Evolutionary conservation across 495 filamentous ascomycete species (phyloP).

Genomic region (Cryomyces antarcticus): DNA sequence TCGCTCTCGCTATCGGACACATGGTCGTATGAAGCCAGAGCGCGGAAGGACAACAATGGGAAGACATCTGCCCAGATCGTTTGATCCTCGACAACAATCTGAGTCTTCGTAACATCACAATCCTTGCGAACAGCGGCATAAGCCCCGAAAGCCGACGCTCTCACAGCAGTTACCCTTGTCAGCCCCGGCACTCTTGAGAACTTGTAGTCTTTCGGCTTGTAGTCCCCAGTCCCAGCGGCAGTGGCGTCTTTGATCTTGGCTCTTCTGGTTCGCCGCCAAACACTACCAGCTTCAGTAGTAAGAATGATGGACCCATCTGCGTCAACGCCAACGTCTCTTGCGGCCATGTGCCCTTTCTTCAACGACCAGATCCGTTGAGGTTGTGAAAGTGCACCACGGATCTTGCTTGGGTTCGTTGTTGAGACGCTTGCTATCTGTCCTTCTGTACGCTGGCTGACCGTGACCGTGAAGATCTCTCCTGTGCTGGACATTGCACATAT

Average conservation of each 20-base stretch:
- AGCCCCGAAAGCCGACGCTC: constrained; percentile 71
- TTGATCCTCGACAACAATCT: constrained; percentile 41
- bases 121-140: constrained; percentile 79
- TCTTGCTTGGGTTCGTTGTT: constrained; percentile 78
- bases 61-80: constrained; percentile 56
- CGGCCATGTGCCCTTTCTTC: constrained; percentile 66
- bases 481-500: constrained; percentile 67
- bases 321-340: constrained; percentile 66
- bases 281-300: constrained; percentile 74
- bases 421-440: constrained; percentile 36
- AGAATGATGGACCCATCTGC: constrained; percentile 92
- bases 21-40: constrained; percentile 10
- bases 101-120: constrained; percentile 57
- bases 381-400: constrained; percentile 50
- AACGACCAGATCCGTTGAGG: constrained; percentile 67
- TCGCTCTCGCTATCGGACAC: constrained; percentile 8
- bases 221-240: constrained; percentile 25
- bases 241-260: constrained; percentile 56
- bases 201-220: constrained; percentile 68
- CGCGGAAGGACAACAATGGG: constrained; percentile 41
- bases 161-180: constrained; percentile 61
- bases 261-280: constrained; percentile 72
- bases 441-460: constrained; percentile 45
- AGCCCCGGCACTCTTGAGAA: constrained; percentile 76
- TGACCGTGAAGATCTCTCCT: constrained; percentile 71